Base-by-base conservation (phyloP, 2,329 filamentous ascomycete species). In the Dothideomycetidae sp. region DNA sequence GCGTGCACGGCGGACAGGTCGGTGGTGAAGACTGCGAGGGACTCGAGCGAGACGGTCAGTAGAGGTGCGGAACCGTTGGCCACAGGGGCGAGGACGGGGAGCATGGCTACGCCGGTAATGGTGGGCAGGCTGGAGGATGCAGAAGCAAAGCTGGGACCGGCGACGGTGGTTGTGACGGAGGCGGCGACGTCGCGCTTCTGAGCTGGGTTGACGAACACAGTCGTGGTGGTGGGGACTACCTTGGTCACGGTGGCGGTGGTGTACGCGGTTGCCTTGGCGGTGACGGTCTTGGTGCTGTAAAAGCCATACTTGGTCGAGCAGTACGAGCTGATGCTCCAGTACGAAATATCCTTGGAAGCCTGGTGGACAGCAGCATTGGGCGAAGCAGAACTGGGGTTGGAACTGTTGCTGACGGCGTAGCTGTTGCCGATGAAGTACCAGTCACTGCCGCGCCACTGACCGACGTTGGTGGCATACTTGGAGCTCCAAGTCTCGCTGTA, bases 401-500 rank as follows among this genome's bases (percentile, higher is more conserved):
- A 34, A 11, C 29, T 29, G 32, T 46, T 45, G 33, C 33, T 44
- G 28, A 40, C 43, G 9, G 43, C 30, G 29, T 37, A 46, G 29
- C 37, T 41, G 33, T 43, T 44, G 10, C 37, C 18, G 18, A 46
- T 40, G 29, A 45, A 29, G 36, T 43, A 46, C 19, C 42, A 36
- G 19, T 46, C 44, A 26, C 28, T 32, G 29, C 44, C 44, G 13
- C 44, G 37, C 23, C 33, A 43, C 32, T 46, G 43, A 13, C 44
- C 43, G 19, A 19, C 23, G 34, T 46, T 46, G 14, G 39, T 40
- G 54, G 50, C 42, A 16, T 42, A 42, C 13, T 17, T 36, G 3
- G 35, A 17, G 10, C 36, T 36, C 46, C 46, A 48, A 15, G 41
- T 37, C 30, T 48, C 39, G 13, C 32, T 44, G 35, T 49, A 49